Evolutionary conservation across 805 yeast genomes (phyloP), one percentile per base, ranked within the genome.

Genomic region (Candida vaughaniae): DNA sequence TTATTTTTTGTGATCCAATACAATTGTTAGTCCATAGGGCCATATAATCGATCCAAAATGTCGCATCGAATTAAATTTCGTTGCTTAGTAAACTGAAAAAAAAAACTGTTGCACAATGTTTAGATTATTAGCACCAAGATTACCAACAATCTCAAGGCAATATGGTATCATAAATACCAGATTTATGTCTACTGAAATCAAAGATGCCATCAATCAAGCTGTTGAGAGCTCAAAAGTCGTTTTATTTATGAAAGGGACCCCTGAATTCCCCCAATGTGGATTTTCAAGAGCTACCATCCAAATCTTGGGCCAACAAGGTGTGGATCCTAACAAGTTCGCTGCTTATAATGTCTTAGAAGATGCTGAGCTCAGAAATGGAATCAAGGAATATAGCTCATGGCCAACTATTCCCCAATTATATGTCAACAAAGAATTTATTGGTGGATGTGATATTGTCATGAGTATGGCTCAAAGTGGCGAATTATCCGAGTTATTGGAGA

Each of bases 391-490:
- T 64, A 80, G 91, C 49, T 82, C 85, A 47, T 93, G 99, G 99
- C 99, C 99, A 39, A 93, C 99, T 1, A 89, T 93, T 42, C 99
- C 99, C 11, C 99, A 93, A 64, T 74, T 93, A 29, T 93, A 90
- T 56, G 88, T 93, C 10, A 77, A 82, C 49, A 81, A 82, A 48
- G 99, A 93, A 58, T 93, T 93, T 57, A 76, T 93, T 36, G 99
- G 99, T 30, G 99, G 99, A 4, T 93, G 97, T 65, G 99, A 93
- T 63, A 90, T 93, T 46, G 73, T 93, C 36, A 87, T 84, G 57
- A 79, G 85, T 39, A 90, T 93, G 98, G 86, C 95, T 26, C 85
- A 83, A 51, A 59, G 69, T 36, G 99, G 99, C n/a, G 96, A 91
- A 55, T 76, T 93, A 37, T 80, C 89, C 12, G 90, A 90, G 39